Conservation (phyloP, 192 early-diverging fungal species). For the Rhizophlyctis rosea region DNA sequence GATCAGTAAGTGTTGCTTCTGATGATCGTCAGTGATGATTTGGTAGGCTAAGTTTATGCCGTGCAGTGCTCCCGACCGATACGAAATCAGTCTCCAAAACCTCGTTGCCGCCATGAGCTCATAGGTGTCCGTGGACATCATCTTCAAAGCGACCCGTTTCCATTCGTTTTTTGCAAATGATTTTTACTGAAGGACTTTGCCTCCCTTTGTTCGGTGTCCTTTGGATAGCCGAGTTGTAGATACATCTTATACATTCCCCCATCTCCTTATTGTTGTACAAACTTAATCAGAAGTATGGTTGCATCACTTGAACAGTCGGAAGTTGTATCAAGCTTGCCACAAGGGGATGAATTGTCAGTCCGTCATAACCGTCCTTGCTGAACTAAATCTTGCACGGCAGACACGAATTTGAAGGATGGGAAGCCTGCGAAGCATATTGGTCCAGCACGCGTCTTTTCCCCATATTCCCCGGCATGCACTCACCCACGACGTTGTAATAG, state of each 20-base stretch:
- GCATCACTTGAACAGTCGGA: too few species aligned
- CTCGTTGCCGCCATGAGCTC: conserved; percentile 15
- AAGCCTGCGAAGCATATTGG: not conserved
- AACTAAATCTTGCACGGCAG: not conserved
- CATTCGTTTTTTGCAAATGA: too few species aligned
- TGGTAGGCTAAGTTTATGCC: not conserved
- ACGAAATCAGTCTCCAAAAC: conserved; percentile 17
- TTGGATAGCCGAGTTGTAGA: too few species aligned
- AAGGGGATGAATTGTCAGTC: too few species aligned
- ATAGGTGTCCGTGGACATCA: too few species aligned
- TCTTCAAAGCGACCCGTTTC: too few species aligned
- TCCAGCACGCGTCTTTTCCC: not conserved
- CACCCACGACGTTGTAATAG: conserved; percentile 80
- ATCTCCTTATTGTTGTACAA: too few species aligned
- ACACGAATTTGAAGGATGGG: not conserved
- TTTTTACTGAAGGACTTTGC: too few species aligned
- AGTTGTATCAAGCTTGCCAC: too few species aligned
- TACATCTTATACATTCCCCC: too few species aligned
- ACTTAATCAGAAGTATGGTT: too few species aligned
- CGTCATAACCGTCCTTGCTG: not conserved
- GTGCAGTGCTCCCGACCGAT: conserved; percentile 18
- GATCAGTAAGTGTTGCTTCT: conserved; percentile 54
- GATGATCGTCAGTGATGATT: not conserved
- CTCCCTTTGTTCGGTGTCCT: too few species aligned
- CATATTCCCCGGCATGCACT: not conserved